Percentiles rank a stretch among this genome's conserved stretches.
These are phyloP conservation scores for Plasmodium gaboni DNA, from an alignment of 169 alveolate genomes.

Conservation along the genomic window DNA sequence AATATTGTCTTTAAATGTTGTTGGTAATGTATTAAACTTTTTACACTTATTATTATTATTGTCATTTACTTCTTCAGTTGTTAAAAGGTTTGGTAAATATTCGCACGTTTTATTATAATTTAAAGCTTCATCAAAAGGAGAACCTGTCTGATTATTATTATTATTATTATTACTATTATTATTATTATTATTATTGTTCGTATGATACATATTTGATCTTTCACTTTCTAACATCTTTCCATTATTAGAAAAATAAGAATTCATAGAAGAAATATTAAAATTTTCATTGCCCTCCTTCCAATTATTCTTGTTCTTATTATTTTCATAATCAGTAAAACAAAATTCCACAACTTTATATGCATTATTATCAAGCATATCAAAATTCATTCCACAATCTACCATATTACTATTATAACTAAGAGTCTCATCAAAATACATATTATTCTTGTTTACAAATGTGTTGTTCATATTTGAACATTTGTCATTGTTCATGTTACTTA, in stretches of 20 bases:
- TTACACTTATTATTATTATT: neutral
- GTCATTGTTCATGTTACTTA: conserved; percentile 11
- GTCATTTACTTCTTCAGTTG: conserved; percentile 21
- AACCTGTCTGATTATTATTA: neutral
- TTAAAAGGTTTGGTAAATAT: conserved; percentile 25
- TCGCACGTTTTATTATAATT: conserved; percentile 52
- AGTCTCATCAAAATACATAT: conserved; percentile 47
- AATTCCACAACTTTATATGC: conserved; percentile 69
- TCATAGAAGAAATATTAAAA: neutral
- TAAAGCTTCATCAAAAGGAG: conserved; percentile 6
- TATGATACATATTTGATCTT: neutral
- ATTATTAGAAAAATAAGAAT: neutral
- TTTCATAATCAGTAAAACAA: conserved; percentile 72
- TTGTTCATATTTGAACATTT: conserved; percentile 17
- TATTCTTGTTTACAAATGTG: conserved; percentile 10
- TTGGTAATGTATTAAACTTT: conserved; percentile 7
- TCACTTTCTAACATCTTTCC: neutral
- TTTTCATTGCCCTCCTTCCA: conserved; percentile 3
- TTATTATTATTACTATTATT: neutral
- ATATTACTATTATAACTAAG: conserved; percentile 57
- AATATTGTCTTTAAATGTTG: conserved; percentile 20
- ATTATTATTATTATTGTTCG: conserved; percentile 8
- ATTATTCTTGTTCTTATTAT: conserved; percentile 33
- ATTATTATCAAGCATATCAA: conserved; percentile 49
- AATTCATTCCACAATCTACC: conserved; percentile 59